A percentile compares a stretch with the other conserved stretches of the same genome.
Evolutionary conservation across 1,284 basidiomycete genomes (phyloP).

Genomic region (Apiotrichum gamsii): DNA sequence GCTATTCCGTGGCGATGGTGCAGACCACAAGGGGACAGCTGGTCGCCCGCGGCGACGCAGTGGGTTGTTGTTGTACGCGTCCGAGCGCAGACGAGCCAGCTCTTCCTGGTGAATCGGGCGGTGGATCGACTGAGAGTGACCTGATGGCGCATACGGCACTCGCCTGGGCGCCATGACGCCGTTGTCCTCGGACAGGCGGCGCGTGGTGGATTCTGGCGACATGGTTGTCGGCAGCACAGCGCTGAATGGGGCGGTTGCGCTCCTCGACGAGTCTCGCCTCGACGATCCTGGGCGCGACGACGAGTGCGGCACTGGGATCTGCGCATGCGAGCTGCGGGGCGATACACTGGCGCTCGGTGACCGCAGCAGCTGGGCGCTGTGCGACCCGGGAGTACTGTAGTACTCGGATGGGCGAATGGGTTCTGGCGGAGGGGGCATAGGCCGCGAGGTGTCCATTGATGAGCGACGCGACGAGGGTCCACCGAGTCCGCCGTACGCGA

Average conservation of each 20-base stretch:
- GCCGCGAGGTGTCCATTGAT: conserved; percentile 10
- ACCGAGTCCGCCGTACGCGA: not conserved
- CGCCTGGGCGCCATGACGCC: too few species aligned
- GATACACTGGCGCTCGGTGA: conserved; percentile 40
- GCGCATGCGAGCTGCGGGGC: conserved; percentile 24
- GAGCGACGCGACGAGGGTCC: conserved; percentile 14
- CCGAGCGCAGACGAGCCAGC: conserved; percentile 17
- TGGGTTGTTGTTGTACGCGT: conserved; percentile 31
- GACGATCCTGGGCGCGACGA: conserved; percentile 31
- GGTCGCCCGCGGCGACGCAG: conserved; percentile 14
- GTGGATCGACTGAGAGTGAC: too few species aligned
- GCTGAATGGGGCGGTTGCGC: not conserved
- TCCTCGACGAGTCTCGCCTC: conserved; percentile 10
- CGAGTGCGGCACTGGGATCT: conserved; percentile 11
- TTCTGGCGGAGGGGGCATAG: conserved; percentile 34
- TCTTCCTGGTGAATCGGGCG: conserved; percentile 32
- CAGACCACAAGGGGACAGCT: conserved; percentile 34
- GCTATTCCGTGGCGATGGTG: conserved; percentile 21
- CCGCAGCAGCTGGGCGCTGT: conserved; percentile 20
- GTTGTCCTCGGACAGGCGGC: conserved; percentile 18
- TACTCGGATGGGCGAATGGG: conserved; percentile 9
- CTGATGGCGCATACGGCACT: too few species aligned
- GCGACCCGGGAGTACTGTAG: conserved; percentile 12
- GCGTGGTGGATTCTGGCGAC: conserved; percentile 20
- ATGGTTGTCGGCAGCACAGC: not conserved